phyloP scores from a whole-genome alignment of 306 rosid genomes.

The Cucurbita maxima region DNA sequence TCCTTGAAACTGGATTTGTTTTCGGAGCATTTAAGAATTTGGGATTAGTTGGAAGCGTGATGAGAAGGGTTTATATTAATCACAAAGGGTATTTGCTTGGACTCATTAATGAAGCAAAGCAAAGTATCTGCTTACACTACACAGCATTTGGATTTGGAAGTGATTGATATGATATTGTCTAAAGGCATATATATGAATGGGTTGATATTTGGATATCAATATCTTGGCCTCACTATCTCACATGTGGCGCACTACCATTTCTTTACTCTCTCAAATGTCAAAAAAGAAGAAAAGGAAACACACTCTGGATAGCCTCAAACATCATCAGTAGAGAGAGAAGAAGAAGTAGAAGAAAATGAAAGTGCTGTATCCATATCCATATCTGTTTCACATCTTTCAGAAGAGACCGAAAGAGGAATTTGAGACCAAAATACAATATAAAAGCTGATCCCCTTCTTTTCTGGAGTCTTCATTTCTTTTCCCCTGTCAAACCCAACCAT shows the following conservation, averaged over 20 bases:
- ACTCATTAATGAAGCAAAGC: background rate
- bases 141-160: background rate
- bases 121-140: background rate
- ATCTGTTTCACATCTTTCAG: background rate
- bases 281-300: background rate
- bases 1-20: background rate
- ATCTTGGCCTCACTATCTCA: background rate
- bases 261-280: background rate
- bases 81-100: background rate
- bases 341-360: background rate
- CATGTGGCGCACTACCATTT: slow-evolving; percentile 2
- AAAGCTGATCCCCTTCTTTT: background rate
- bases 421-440: background rate
- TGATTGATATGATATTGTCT: background rate
- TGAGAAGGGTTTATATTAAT: background rate
- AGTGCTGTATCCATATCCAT: background rate
- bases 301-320: slow-evolving; percentile 3
- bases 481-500: background rate
- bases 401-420: background rate
- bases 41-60: background rate
- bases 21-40: background rate
- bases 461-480: background rate
- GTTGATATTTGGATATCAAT: background rate
- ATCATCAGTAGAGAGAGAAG: background rate
- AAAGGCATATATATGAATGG: background rate